A percentile compares a stretch with the other conserved stretches of the same genome.
Evolutionary conservation across 2,329 filamentous ascomycete genomes (phyloP).

Genomic region (Phoma sp.): DNA sequence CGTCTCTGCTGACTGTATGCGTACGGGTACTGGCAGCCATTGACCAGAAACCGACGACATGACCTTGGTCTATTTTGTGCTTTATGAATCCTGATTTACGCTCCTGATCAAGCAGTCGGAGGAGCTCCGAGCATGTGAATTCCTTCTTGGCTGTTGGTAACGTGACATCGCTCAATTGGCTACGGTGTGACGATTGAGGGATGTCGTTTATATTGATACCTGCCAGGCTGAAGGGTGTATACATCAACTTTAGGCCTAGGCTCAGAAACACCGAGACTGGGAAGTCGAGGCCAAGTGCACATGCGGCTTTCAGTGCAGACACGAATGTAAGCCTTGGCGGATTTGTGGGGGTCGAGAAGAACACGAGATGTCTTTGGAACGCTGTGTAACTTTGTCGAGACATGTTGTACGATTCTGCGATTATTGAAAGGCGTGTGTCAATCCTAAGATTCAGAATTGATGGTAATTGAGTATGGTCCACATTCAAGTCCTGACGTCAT

Average conservation of each 20-base stretch:
- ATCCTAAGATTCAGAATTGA: no score
- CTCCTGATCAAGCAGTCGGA: conserved; percentile 13
- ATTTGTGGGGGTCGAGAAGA: conserved; percentile 30
- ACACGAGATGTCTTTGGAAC: conserved; percentile 30
- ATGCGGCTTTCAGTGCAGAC: conserved; percentile 25
- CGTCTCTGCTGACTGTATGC: conserved; percentile 26
- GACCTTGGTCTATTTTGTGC: conserved; percentile 28
- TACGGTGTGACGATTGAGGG: conserved; percentile 22
- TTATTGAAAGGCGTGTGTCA: no score
- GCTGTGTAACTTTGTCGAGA: conserved; percentile 24
- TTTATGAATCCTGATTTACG: conserved; percentile 18
- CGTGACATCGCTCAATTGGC: conserved; percentile 19
- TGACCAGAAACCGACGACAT: conserved; percentile 29
- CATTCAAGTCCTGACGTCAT: conserved; percentile 6
- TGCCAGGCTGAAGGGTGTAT: conserved; percentile 24
- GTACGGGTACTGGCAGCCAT: conserved; percentile 27
- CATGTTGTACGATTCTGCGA: conserved; percentile 5
- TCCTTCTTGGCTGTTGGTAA: conserved; percentile 17
- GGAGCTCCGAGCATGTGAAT: conserved; percentile 27
- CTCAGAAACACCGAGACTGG: conserved; percentile 28
- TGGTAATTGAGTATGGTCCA: not conserved
- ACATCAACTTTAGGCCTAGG: conserved; percentile 26
- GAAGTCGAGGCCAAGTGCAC: conserved; percentile 28
- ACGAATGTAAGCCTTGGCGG: conserved; percentile 27
- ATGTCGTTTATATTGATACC: conserved; percentile 28